Percentiles rank a stretch among this genome's conserved stretches.
Evolutionary conservation across 805 yeast genomes (phyloP).

Genomic region (Yarrowia sp.): DNA sequence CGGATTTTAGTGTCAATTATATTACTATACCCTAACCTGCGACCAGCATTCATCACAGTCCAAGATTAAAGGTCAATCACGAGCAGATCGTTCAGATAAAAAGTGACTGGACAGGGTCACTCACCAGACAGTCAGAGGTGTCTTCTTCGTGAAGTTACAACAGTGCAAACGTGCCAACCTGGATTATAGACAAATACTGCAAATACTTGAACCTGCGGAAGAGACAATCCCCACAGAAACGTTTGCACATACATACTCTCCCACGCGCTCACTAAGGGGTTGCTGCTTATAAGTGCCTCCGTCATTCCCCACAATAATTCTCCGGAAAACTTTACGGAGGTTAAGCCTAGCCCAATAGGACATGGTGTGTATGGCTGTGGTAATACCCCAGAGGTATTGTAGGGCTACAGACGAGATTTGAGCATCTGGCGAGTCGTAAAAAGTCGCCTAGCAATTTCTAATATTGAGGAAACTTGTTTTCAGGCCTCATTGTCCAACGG

Average conservation of each 20-base stretch:
- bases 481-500: background rate
- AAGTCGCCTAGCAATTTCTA: background rate
- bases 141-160: too few relatives aligned
- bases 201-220: too few relatives aligned
- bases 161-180: too few relatives aligned
- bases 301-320: slow-evolving; percentile 21
- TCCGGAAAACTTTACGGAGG: slow-evolving; percentile 4
- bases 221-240: too few relatives aligned
- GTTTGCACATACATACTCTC: too few relatives aligned
- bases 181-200: too few relatives aligned
- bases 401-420: too few relatives aligned
- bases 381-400: background rate
- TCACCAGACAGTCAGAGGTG: too few relatives aligned
- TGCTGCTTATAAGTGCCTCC: slow-evolving; percentile 28
- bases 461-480: background rate
- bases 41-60: background rate
- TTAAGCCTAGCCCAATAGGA: slow-evolving; percentile 20
- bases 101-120: background rate
- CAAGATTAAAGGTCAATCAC: too few relatives aligned
- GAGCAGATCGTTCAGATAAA: background rate
- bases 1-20: background rate
- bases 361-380: background rate
- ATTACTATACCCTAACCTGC: background rate
- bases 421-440: background rate
- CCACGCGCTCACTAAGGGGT: too few relatives aligned